Evolutionary conservation across 73 alveolate genomes (phyloP).

Genomic region (Paraurostyla sp.): DNA sequence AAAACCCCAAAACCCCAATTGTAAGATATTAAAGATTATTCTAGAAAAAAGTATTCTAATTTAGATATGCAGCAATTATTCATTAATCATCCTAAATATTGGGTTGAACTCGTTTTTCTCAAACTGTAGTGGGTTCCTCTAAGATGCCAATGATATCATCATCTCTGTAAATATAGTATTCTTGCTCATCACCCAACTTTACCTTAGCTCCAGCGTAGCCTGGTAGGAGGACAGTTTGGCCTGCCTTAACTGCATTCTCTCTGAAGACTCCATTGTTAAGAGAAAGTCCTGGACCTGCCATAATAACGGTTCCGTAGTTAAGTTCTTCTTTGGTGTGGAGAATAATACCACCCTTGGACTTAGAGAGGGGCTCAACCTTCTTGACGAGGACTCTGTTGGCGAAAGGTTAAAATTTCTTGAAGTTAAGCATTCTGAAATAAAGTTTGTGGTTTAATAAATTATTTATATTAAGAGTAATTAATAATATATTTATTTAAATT

Average conservation of each 20-base stretch:
- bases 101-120: too few species aligned
- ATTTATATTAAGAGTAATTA: neutral
- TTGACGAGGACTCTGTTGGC: conserved; percentile 42
- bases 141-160: conserved; percentile 55
- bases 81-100: too few species aligned
- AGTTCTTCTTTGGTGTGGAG: neutral
- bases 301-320: conserved; percentile 38
- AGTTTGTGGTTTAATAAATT: neutral
- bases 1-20: too few species aligned
- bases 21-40: too few species aligned
- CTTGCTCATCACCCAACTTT: conserved; percentile 58
- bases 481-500: neutral
- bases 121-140: conserved; percentile 36
- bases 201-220: conserved; percentile 55
- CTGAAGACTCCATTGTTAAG: conserved; percentile 38
- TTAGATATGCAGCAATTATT: too few species aligned
- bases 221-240: conserved; percentile 54
- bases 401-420: conserved; percentile 37
- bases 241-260: conserved; percentile 51
- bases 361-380: conserved; percentile 17
- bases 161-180: conserved; percentile 57
- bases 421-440: conserved; percentile 1
- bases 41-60: too few species aligned
- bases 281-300: conserved; percentile 46
- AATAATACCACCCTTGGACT: conserved; percentile 58